Evolutionary conservation across 2,329 filamentous ascomycete species (phyloP), one percentile per base, ranked within the genome.

Genomic region (Hypoxylon sp.): DNA sequence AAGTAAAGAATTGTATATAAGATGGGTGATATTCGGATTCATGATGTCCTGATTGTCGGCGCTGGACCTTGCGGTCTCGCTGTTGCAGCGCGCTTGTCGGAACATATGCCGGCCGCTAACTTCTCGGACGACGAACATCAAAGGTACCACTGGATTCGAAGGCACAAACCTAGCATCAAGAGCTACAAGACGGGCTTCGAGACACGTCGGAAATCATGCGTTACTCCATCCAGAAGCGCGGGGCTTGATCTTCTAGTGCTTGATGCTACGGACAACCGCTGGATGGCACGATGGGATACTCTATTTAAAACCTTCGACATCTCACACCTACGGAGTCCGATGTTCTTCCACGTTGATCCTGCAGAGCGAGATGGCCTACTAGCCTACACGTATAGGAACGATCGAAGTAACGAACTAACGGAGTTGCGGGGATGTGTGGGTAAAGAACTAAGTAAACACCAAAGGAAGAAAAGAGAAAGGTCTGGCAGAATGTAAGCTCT

Each of bases 121-220:
- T 95, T 95, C 80, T 95, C 92, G 0, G 92, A 95, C 76, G 91
- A 93, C 72, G 93, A 95, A 75, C 92, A 95, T 75, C 89, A 91
- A 46, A 86, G 92, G n/a, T 95, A 92, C 77, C 89, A 92, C 78
- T 94, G 92, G 90, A 90, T 94, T 63, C 85, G 85, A 64, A 90
- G 89, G 62, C 87, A 93, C 75, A 85, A 86, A 30, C 87, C 89
- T 78, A 84, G 84, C 6, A 82, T 91, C 68, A 90, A 89, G 74
- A 83, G 84, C 69, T 81, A 81, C 64, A 82, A 80, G 67, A 85
- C 78, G 3, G 84, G 83, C 8, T 72, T 71, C 10, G 75, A 77
- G 37, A 73, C 62, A 25, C 70, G 67, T 75, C 77, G 55, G 71
- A 80, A 61, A 81, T 80, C 72, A 72, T 74, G 46, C 77, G 59